Evolutionary conservation across 495 filamentous ascomycete genomes (phyloP).

Genomic region (Patellaria atrata): DNA sequence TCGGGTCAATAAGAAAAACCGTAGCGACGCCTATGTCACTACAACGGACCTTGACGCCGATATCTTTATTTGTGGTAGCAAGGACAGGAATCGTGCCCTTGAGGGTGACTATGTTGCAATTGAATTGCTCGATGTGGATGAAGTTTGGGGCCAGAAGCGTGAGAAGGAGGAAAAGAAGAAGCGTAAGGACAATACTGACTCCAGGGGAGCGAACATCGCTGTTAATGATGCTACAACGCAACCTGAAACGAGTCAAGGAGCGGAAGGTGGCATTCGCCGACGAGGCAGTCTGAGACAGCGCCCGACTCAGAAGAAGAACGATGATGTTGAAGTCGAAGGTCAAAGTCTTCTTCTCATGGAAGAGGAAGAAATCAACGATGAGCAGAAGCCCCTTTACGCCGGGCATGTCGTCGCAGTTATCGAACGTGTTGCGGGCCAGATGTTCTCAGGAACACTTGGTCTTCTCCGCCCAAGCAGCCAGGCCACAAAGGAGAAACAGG

Average conservation of each 20-base stretch:
- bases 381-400: constrained; percentile 92
- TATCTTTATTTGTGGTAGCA: constrained; percentile 98
- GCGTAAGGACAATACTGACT: constrained; percentile 94
- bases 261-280: constrained; percentile 70
- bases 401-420: constrained; percentile 96
- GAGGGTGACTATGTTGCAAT: constrained; percentile 93
- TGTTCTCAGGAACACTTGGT: constrained; percentile 96
- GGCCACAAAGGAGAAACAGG: constrained; percentile 98
- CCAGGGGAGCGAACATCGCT: constrained; percentile 54
- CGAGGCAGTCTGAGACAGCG: constrained; percentile 90
- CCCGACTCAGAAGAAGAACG: constrained; percentile 98
- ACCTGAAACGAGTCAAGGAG: constrained; percentile 45
- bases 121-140: constrained; percentile 94
- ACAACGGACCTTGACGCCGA: constrained; percentile 91
- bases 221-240: constrained; percentile 53
- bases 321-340: constrained; percentile 96
- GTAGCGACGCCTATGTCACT: constrained; percentile 94
- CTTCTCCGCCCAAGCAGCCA: constrained; percentile 92
- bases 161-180: constrained; percentile 99
- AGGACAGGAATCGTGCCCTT: constrained; percentile 89
- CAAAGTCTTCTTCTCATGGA: constrained; percentile 93
- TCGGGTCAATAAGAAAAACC: constrained; percentile 98
- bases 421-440: constrained; percentile 91
- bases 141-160: constrained; percentile 95
- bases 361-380: constrained; percentile 97